These are phyloP conservation scores for Lactifluus volemus DNA, from an alignment of 768 basidiomycete species.

Conservation along the genomic window DNA sequence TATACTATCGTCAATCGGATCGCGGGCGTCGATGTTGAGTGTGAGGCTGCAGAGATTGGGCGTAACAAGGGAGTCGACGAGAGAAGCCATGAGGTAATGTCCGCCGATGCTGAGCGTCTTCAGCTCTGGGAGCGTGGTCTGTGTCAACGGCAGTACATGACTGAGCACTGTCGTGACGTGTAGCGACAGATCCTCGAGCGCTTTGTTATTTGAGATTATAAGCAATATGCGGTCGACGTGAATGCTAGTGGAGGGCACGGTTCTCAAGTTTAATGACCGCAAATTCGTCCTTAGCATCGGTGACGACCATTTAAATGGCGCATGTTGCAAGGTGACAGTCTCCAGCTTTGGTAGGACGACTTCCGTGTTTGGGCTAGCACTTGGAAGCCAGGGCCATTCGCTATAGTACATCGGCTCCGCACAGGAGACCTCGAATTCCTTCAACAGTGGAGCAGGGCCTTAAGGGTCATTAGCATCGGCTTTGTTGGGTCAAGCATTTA, in stretches of 20 bases:
- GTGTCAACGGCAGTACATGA: conserved; percentile 52
- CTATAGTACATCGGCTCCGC: conserved; percentile 45
- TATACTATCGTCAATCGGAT: conserved; percentile 66
- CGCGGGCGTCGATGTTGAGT: conserved; percentile 67
- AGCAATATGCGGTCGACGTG: conserved; percentile 62
- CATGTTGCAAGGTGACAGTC: conserved; percentile 56
- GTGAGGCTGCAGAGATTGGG: conserved; percentile 51
- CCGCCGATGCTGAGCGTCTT: conserved; percentile 54
- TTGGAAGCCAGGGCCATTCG: conserved; percentile 75
- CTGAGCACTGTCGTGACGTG: conserved; percentile 54
- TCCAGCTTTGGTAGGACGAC: conserved; percentile 39
- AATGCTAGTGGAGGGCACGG: conserved; percentile 53
- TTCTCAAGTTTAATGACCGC: conserved; percentile 50
- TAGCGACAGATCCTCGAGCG: conserved; percentile 47
- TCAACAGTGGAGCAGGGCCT: conserved; percentile 67
- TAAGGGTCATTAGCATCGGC: conserved; percentile 6
- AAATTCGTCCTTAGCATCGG: conserved; percentile 58
- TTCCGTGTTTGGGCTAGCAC: conserved; percentile 29
- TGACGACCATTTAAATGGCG: conserved; percentile 72
- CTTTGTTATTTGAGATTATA: conserved; percentile 50
- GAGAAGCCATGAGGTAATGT: conserved; percentile 51
- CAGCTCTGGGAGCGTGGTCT: conserved; percentile 45
- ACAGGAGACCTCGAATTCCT: conserved; percentile 72
- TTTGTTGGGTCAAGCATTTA: background rate
- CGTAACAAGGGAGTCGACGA: conserved; percentile 52